These are phyloP conservation scores for Ophiostoma sp. DNA, from an alignment of 2,329 filamentous ascomycete genomes.

Conservation along the genomic window DNA sequence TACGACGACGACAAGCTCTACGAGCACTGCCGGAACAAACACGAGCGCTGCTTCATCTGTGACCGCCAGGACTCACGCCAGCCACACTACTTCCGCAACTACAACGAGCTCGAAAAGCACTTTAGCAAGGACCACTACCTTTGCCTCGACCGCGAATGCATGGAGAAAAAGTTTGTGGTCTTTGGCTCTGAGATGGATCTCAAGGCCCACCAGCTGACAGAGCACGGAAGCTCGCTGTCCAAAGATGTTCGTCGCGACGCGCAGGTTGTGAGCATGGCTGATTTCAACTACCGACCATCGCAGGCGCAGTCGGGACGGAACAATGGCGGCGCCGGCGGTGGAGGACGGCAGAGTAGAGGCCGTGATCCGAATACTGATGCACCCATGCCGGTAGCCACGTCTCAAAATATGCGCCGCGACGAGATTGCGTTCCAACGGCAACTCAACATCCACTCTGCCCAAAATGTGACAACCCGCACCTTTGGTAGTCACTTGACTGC, in stretches of 20 bases:
- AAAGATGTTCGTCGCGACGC: constrained; percentile 82
- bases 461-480: constrained; percentile 70
- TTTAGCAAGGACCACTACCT: constrained; percentile 83
- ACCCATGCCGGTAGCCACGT: constrained; percentile 66
- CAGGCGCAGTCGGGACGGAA: constrained; percentile 44
- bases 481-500: constrained; percentile 79
- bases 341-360: constrained; percentile 55
- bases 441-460: constrained; percentile 82
- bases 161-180: constrained; percentile 97
- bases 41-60: constrained; percentile 93
- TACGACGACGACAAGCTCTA: constrained; percentile 96
- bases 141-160: constrained; percentile 77
- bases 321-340: constrained; percentile 31
- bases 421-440: constrained; percentile 89
- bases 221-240: constrained; percentile 72
- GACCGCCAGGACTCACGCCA: constrained; percentile 64
- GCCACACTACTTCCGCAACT: constrained; percentile 89
- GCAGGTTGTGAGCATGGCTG: constrained; percentile 76
- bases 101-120: constrained; percentile 77
- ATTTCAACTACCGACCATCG: constrained; percentile 71
- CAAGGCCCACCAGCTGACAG: constrained; percentile 83
- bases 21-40: constrained; percentile 85
- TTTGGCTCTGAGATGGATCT: constrained; percentile 93
- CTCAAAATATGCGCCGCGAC: constrained; percentile 75
- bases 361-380: constrained; percentile 79